phyloP scores from a whole-genome alignment of 163 green algal genomes.

The Trebouxiophyceae sp. region DNA sequence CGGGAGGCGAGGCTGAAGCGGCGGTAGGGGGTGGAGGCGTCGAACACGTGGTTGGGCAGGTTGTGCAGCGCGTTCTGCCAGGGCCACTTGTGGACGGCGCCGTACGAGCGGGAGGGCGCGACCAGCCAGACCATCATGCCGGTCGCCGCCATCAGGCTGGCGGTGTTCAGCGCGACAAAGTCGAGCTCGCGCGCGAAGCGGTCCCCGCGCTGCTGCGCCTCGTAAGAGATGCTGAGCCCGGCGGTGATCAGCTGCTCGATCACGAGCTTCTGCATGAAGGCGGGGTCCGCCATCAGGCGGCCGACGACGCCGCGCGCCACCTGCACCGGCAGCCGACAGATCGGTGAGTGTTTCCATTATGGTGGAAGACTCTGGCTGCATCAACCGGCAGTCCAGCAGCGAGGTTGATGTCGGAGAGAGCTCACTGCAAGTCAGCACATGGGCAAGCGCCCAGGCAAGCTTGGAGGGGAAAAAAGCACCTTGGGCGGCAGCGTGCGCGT shows the following conservation, averaged over 20 bases:
- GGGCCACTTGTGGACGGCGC: slow-evolving; percentile 60
- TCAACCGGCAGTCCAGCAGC: background rate
- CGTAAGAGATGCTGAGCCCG: slow-evolving; percentile 55
- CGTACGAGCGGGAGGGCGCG: slow-evolving; percentile 63
- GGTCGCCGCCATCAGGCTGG: slow-evolving; percentile 69
- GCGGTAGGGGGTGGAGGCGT: slow-evolving; percentile 71
- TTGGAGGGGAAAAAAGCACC: too few relatives aligned
- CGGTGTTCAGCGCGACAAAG: slow-evolving; percentile 79
- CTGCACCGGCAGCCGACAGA: slow-evolving; percentile 26
- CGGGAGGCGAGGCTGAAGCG: slow-evolving; percentile 63
- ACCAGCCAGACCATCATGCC: slow-evolving; percentile 67
- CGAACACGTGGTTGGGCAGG: slow-evolving; percentile 93
- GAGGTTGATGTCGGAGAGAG: too few relatives aligned
- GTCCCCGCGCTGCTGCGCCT: slow-evolving; percentile 77
- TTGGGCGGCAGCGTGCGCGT: slow-evolving; percentile 55
- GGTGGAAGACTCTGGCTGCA: background rate
- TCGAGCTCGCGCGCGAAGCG: slow-evolving; percentile 83
- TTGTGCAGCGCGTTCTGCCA: slow-evolving; percentile 75
- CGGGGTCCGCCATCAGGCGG: slow-evolving; percentile 94
- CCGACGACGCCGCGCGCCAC: slow-evolving; percentile 71
- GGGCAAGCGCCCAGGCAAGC: background rate
- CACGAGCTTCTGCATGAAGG: slow-evolving; percentile 89
- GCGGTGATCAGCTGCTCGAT: slow-evolving; percentile 82
- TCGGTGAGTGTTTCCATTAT: background rate
- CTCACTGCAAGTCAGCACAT: too few relatives aligned